phyloP scores from a whole-genome alignment of 129 eudicot genomes.

The Centella asiatica region DNA sequence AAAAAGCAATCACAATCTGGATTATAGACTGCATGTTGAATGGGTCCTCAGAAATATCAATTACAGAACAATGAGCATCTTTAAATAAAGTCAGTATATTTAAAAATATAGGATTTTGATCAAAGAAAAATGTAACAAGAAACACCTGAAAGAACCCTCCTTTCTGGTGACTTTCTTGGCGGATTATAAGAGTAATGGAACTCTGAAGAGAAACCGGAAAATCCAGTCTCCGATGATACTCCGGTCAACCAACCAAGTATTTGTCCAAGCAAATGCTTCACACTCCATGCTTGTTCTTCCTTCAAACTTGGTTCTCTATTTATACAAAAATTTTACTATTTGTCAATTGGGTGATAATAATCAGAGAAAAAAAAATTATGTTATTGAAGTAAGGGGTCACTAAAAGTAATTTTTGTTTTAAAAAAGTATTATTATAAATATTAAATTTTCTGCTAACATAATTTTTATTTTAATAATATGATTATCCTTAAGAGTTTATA shows the following conservation, averaged over 20 bases:
- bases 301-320: not conserved
- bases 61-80: not conserved
- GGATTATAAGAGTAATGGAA: slow-evolving; percentile 10
- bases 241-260: slow-evolving; percentile 6
- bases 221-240: slow-evolving; percentile 17
- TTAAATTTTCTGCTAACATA: too few relatives aligned
- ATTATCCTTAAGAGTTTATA: too few relatives aligned
- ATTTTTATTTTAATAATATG: too few relatives aligned
- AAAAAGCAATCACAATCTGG: too few relatives aligned
- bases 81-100: not conserved
- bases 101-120: not conserved
- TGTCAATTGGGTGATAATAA: not conserved
- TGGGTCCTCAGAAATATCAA: not conserved
- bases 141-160: slow-evolving; percentile 17
- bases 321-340: slow-evolving; percentile 6
- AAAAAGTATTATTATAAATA: too few relatives aligned
- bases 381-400: too few relatives aligned
- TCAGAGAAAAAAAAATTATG: too few relatives aligned
- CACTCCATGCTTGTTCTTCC: slow-evolving; percentile 28
- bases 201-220: slow-evolving; percentile 13
- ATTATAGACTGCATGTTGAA: too few relatives aligned
- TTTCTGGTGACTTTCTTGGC: slow-evolving; percentile 21
- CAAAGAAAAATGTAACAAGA: slow-evolving; percentile 5
- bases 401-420: too few relatives aligned
- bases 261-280: slow-evolving; percentile 17